Evolutionary conservation across 2,329 filamentous ascomycete genomes (phyloP).

Genomic region (Ophiosphaerella narmari): DNA sequence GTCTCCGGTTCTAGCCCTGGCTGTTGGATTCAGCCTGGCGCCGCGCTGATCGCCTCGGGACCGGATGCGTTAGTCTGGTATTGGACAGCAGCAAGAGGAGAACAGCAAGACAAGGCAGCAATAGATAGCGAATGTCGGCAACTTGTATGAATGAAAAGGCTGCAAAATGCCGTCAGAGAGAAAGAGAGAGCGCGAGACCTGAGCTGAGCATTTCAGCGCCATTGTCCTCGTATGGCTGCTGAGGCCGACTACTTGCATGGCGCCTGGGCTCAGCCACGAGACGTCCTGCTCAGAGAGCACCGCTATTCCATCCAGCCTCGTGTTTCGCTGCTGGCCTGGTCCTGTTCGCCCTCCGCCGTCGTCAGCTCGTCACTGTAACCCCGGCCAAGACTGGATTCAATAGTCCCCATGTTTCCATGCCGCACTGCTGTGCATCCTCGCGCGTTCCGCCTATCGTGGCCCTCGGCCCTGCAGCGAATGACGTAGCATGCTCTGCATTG

Average conservation of each 20-base stretch:
- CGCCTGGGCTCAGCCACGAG: slow-evolving; percentile 23
- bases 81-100: background rate
- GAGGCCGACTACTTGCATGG: slow-evolving; percentile 21
- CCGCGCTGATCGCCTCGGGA: slow-evolving; percentile 25
- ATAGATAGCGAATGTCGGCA: slow-evolving; percentile 3
- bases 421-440: too few species aligned
- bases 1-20: slow-evolving; percentile 11
- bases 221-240: slow-evolving; percentile 17
- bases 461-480: too few species aligned
- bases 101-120: too few species aligned
- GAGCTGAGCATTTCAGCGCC: slow-evolving; percentile 14
- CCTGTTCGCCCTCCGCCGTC: too few species aligned
- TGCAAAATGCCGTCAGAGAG: background rate
- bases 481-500: too few species aligned
- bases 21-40: slow-evolving; percentile 27
- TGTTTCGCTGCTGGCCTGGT: too few species aligned
- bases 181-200: slow-evolving; percentile 2
- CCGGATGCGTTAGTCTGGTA: slow-evolving; percentile 5
- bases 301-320: too few species aligned
- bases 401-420: too few species aligned
- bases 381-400: too few species aligned
- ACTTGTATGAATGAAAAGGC: background rate
- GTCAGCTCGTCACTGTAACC: too few species aligned
- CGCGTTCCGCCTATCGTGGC: too few species aligned
- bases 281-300: slow-evolving; percentile 11